Percentiles rank a stretch among this genome's conserved stretches.
phyloP scores from a whole-genome alignment of 2,329 filamentous ascomycete genomes.

The Hymenotorrendiella dingleyae region DNA sequence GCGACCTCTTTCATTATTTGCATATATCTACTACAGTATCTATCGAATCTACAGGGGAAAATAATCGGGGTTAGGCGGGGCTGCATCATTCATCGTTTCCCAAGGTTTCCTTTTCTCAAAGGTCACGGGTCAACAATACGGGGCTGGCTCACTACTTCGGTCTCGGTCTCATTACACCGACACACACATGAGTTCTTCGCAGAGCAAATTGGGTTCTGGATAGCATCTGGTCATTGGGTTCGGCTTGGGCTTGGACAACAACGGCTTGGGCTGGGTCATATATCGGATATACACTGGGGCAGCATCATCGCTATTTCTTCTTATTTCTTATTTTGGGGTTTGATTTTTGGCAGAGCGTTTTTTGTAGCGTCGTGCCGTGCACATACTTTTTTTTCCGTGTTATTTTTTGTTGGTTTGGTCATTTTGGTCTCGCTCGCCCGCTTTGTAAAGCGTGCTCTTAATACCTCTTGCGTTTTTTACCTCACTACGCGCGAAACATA shows the following conservation, averaged over 20 bases:
- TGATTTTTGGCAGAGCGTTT: constrained; percentile 24
- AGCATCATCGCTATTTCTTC: constrained; percentile 8
- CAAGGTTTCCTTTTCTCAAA: constrained; percentile 29
- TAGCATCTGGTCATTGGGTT: not conserved
- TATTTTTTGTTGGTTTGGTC: constrained; percentile 29
- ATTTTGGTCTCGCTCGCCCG: constrained; percentile 32
- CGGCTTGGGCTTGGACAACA: not conserved
- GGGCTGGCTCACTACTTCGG: constrained; percentile 14
- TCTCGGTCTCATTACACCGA: not conserved
- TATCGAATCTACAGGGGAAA: constrained; percentile 11
- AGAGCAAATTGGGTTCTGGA: no score
- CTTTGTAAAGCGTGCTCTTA: no score
- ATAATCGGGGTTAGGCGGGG: no score
- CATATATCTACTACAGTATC: constrained; percentile 26
- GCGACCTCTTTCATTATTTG: constrained; percentile 32
- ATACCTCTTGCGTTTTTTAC: constrained; percentile 3
- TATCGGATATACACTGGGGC: constrained; percentile 20
- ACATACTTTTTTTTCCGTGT: constrained; percentile 14
- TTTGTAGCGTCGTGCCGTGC: constrained; percentile 21
- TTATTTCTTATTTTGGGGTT: constrained; percentile 16
- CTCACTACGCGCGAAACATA: no score
- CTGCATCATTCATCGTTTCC: no score
- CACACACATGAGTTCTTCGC: constrained; percentile 1
- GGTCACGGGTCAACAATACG: constrained; percentile 42
- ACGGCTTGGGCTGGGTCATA: constrained; percentile 27